Conservation (phyloP, 805 yeast species). For the Candida ponderosae region DNA sequence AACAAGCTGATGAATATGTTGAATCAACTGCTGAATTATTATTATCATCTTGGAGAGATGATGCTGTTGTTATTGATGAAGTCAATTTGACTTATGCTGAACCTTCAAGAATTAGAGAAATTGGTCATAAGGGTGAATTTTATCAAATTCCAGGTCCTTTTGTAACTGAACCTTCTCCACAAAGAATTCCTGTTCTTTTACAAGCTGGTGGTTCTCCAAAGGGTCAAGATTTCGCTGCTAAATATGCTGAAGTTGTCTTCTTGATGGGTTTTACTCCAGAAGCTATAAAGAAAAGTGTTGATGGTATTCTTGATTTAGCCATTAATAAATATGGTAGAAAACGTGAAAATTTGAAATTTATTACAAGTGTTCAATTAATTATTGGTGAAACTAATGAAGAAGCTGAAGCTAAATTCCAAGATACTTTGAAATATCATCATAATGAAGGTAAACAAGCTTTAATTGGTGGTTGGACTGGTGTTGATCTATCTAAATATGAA, state of each 20-base stretch:
- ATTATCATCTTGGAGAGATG: constrained; percentile 31
- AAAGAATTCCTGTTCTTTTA: constrained; percentile 28
- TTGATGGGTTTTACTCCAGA: constrained; percentile 25
- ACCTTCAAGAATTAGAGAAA: constrained; percentile 25
- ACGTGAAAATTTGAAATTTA: constrained; percentile 25
- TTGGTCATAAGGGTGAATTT: constrained; percentile 26
- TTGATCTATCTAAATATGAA: constrained; percentile 26
- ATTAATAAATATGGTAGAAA: constrained; percentile 24
- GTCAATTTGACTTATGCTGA: constrained; percentile 21
- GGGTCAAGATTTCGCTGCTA: constrained; percentile 31
- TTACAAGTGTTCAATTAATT: constrained; percentile 23
- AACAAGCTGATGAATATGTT: constrained; percentile 28
- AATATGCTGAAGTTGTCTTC: constrained; percentile 30
- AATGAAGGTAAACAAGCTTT: constrained; percentile 30
- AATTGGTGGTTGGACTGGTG: constrained; percentile 33
- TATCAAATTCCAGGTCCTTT: constrained; percentile 28
- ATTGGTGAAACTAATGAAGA: constrained; percentile 30
- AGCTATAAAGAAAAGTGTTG: constrained; percentile 12
- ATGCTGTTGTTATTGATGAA: constrained; percentile 17
- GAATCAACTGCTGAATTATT: constrained; percentile 29
- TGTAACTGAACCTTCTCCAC: constrained; percentile 29
- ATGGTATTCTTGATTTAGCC: constrained; percentile 22
- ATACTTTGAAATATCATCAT: constrained; percentile 18
- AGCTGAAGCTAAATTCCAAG: constrained; percentile 25
- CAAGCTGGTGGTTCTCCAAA: constrained; percentile 31